Conservation (phyloP, 495 filamentous ascomycete species). For the Penicillium goetzii region DNA sequence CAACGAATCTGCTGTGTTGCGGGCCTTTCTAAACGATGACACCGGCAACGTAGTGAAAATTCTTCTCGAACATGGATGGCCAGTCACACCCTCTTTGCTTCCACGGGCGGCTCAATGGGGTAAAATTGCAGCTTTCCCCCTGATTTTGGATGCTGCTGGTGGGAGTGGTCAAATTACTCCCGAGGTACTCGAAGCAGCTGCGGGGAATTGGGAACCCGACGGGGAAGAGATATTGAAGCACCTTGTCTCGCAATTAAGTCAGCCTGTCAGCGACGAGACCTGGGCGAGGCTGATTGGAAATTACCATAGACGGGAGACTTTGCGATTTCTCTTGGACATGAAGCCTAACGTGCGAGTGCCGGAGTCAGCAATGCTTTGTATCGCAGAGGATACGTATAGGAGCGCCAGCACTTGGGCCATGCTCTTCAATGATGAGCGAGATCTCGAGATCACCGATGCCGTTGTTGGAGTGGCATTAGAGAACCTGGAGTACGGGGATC, state of each 20-base stretch:
- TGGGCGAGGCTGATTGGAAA: background rate
- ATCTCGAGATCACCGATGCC: background rate
- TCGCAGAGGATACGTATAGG: background rate
- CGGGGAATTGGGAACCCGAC: background rate
- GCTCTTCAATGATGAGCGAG: background rate
- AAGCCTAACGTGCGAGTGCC: background rate
- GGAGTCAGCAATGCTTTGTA: background rate
- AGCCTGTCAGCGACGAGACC: background rate
- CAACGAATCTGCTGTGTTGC: background rate
- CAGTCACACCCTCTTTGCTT: background rate
- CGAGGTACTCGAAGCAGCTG: background rate
- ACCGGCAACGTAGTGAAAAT: background rate
- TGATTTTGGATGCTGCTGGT: constrained; percentile 1
- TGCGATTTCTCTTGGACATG: background rate
- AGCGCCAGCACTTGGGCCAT: too few relatives aligned
- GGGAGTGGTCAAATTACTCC: background rate
- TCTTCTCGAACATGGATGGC: background rate
- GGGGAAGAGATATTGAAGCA: background rate
- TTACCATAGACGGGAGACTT: background rate
- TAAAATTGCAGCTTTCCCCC: background rate
- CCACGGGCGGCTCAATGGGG: background rate
- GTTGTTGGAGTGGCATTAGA: background rate
- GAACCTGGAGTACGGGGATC: background rate
- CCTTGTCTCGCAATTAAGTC: background rate
- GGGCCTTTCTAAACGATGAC: background rate